These are phyloP conservation scores for Rhodotorula sp. DNA, from an alignment of 1,284 basidiomycete species.

Conservation along the genomic window DNA sequence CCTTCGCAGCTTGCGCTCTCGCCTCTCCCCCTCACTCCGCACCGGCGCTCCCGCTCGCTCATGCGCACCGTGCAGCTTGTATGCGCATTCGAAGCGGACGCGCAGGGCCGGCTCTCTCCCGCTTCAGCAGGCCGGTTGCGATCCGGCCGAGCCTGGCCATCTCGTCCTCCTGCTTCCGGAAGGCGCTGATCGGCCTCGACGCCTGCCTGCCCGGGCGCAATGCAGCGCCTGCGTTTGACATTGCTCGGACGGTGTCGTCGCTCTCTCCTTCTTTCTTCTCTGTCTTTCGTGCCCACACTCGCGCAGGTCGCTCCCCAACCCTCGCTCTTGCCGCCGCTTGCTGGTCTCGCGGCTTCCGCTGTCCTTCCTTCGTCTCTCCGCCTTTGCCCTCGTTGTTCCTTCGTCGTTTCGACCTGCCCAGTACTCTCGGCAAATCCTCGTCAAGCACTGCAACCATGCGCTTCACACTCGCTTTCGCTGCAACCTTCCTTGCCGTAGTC, in stretches of 20 bases:
- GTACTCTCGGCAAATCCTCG: background rate
- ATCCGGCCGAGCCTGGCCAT: background rate
- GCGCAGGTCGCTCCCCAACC: background rate
- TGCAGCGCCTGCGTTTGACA: background rate
- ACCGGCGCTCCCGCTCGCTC: background rate
- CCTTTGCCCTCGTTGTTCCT: background rate
- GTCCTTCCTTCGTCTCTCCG: background rate
- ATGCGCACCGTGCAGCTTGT: background rate
- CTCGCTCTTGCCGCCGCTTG: background rate
- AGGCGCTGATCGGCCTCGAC: background rate
- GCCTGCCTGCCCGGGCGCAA: background rate
- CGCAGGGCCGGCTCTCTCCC: background rate
- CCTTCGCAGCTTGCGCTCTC: background rate
- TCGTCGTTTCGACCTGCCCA: background rate
- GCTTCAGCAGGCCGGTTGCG: background rate
- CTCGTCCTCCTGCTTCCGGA: background rate
- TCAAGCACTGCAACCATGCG: background rate
- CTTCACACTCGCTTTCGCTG: conserved; percentile 3
- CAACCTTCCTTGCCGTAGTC: background rate
- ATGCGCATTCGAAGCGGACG: background rate
- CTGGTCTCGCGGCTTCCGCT: background rate
- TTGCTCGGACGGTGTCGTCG: background rate
- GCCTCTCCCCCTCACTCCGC: background rate
- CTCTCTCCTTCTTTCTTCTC: background rate
- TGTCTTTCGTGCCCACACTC: background rate